Evolutionary conservation across 1,284 basidiomycete species (phyloP).

Genomic region (Boletus smithii): DNA sequence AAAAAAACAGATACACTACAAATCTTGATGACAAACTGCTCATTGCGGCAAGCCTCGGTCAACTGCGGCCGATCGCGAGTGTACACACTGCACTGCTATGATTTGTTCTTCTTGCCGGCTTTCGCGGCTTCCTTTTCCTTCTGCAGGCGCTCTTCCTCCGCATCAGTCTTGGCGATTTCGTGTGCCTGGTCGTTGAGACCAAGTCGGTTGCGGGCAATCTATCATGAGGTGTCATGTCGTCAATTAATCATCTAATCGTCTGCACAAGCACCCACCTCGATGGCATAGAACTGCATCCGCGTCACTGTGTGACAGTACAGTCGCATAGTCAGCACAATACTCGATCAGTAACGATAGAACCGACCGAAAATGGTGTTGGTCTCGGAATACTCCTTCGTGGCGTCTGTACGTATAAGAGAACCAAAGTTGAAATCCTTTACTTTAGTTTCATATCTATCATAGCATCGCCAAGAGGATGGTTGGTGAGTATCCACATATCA

Average conservation of each 20-base stretch:
- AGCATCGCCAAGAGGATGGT: background rate
- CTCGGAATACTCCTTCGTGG: constrained; percentile 83
- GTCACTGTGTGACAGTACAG: constrained; percentile 51
- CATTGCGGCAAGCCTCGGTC: constrained; percentile 2
- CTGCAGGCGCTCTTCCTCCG: constrained; percentile 55
- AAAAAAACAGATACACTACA: constrained; percentile 1
- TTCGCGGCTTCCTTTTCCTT: constrained; percentile 46
- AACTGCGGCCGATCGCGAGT: background rate
- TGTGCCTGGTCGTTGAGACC: constrained; percentile 92
- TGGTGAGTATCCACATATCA: constrained; percentile 11
- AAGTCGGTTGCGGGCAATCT: constrained; percentile 90
- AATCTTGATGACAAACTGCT: background rate
- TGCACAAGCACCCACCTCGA: constrained; percentile 58
- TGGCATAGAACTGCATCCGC: constrained; percentile 87
- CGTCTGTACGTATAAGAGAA: constrained; percentile 85
- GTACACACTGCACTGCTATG: constrained; percentile 17
- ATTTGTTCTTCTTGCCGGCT: constrained; percentile 40
- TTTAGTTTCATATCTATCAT: constrained; percentile 73
- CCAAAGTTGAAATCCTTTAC: constrained; percentile 97
- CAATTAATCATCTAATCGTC: constrained; percentile 3
- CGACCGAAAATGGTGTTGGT: constrained; percentile 92
- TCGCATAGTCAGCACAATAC: constrained; percentile 4
- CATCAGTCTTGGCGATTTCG: constrained; percentile 72
- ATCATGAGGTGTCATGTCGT: constrained; percentile 2
- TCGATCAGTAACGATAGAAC: constrained; percentile 1